Evolutionary conservation across 352 stramenopile genomes (phyloP).

Genomic region (Phytophthora vignae): DNA sequence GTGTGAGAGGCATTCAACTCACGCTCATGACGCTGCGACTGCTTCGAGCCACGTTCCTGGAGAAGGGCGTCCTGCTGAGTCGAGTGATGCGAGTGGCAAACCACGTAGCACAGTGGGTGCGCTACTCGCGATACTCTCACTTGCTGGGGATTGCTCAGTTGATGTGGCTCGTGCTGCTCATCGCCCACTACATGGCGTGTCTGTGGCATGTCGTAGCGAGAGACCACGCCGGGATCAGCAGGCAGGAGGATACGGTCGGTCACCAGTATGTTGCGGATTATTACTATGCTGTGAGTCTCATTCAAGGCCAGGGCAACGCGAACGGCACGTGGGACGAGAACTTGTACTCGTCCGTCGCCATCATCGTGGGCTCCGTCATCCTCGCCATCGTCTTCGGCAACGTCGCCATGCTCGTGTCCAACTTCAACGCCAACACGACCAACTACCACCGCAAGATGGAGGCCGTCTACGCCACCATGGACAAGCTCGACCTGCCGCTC

Average conservation of each 20-base stretch:
- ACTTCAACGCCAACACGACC: neutral
- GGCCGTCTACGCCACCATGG: neutral
- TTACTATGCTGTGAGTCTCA: neutral
- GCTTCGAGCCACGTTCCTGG: conserved; percentile 12
- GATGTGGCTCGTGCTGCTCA: conserved; percentile 45
- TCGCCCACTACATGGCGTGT: conserved; percentile 59
- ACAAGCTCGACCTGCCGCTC: neutral
- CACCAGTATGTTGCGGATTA: conserved; percentile 1
- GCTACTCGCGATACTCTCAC: conserved; percentile 44
- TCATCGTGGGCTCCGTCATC: neutral
- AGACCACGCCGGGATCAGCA: neutral
- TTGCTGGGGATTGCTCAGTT: conserved; percentile 43
- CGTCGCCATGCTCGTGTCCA: neutral
- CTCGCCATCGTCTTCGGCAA: neutral
- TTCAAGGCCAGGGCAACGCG: neutral
- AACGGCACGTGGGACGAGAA: neutral
- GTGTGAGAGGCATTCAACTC: neutral
- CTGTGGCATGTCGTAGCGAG: conserved; percentile 41
- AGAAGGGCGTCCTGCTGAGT: conserved; percentile 15
- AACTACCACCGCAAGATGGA: neutral
- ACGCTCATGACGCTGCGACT: conserved; percentile 32
- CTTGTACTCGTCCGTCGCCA: neutral
- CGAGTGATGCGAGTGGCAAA: conserved; percentile 31
- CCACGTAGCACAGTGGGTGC: conserved; percentile 26
- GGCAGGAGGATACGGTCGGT: neutral